phyloP scores from a whole-genome alignment of 305 asterid genomes.

The Fraxinus platypoda region DNA sequence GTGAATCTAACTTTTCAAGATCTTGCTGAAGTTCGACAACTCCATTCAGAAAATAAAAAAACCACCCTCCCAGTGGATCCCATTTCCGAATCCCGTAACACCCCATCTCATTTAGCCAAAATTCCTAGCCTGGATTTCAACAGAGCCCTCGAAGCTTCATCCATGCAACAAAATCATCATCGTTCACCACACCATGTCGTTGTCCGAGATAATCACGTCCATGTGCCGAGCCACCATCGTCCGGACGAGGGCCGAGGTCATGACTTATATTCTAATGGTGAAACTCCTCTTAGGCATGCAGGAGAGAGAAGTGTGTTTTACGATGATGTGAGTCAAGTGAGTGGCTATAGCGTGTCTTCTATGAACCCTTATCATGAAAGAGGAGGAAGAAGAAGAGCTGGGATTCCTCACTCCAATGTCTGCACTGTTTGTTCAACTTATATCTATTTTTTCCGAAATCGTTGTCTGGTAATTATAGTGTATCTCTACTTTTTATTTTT shows the following conservation, averaged over 20 bases:
- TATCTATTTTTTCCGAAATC: constrained; percentile 60
- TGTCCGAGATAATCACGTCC: background rate
- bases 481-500: background rate
- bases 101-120: constrained; percentile 28
- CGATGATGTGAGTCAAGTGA: constrained; percentile 50
- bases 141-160: constrained; percentile 44
- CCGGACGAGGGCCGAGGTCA: constrained; percentile 6
- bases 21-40: constrained; percentile 49
- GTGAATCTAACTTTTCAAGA: constrained; percentile 80
- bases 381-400: constrained; percentile 54
- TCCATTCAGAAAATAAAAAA: constrained; percentile 24
- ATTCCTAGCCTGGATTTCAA: constrained; percentile 69
- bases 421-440: constrained; percentile 66
- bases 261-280: background rate
- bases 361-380: constrained; percentile 18
- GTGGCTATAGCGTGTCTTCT: constrained; percentile 34
- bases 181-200: background rate
- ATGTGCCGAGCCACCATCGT: constrained; percentile 3
- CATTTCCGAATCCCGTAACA: constrained; percentile 13
- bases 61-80: constrained; percentile 11
- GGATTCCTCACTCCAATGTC: constrained; percentile 79
- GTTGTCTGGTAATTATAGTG: constrained; percentile 55
- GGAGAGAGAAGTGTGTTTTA: constrained; percentile 31
- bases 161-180: constrained; percentile 14
- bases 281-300: background rate